Percentiles rank a stretch among this genome's conserved stretches.
Conservation (phyloP, 148 eudicot species). For the Camellia japonica region DNA sequence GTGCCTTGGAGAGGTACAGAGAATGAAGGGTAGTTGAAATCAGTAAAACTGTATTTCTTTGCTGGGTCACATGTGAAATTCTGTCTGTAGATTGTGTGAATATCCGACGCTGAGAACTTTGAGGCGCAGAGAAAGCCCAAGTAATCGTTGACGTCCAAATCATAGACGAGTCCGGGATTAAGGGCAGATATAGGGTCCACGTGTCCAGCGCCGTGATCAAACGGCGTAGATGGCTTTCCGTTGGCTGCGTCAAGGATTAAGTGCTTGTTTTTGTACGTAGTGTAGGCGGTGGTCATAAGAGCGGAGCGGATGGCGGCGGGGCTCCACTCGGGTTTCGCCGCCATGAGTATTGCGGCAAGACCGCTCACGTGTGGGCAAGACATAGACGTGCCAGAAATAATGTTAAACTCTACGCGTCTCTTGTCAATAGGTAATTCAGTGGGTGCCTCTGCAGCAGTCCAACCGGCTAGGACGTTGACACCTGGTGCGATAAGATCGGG, state of each 20-base stretch:
- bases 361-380: slow-evolving; percentile 71
- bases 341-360: slow-evolving; percentile 56
- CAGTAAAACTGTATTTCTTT: slow-evolving; percentile 36
- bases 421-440: slow-evolving; percentile 41
- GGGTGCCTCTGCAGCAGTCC: slow-evolving; percentile 51
- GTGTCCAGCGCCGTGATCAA: slow-evolving; percentile 66
- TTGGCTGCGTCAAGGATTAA: slow-evolving; percentile 40
- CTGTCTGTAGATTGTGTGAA: slow-evolving; percentile 39
- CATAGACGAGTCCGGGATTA: slow-evolving; percentile 60
- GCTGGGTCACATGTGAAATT: slow-evolving; percentile 36
- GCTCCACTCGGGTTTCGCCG: slow-evolving; percentile 59
- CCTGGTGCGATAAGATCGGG: slow-evolving; percentile 72
- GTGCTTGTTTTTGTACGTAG: slow-evolving; percentile 45
- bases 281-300: slow-evolving; percentile 62
- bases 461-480: slow-evolving; percentile 64
- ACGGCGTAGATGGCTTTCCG: slow-evolving; percentile 55
- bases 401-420: slow-evolving; percentile 51
- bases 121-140: slow-evolving; percentile 50
- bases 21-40: slow-evolving; percentile 65
- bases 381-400: slow-evolving; percentile 66
- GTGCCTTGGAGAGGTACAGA: slow-evolving; percentile 32
- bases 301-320: slow-evolving; percentile 64
- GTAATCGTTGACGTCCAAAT: slow-evolving; percentile 45
- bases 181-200: slow-evolving; percentile 62
- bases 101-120: slow-evolving; percentile 42